A percentile compares a stretch with the other conserved stretches of the same genome.
Conservation (phyloP, 1,139 yeast species). For the Candida frijolesensis region DNA sequence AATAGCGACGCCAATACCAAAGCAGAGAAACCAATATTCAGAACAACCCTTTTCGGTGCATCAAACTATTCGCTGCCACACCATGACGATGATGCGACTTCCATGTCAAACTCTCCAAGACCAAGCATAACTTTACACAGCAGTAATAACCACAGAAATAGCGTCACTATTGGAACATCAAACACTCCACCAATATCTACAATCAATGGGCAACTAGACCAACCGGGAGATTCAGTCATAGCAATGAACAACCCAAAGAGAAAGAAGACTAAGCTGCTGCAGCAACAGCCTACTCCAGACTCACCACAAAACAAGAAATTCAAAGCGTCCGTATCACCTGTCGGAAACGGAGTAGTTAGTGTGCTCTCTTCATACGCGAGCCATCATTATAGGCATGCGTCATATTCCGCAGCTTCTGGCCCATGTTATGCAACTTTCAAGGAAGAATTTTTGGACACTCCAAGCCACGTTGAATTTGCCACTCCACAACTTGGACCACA, state of each 20-base stretch:
- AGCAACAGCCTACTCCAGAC: slow-evolving; percentile 12
- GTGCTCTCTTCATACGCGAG: slow-evolving; percentile 13
- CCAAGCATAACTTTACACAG: slow-evolving; percentile 17
- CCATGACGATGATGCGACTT: slow-evolving; percentile 5
- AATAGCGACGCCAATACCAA: neutral
- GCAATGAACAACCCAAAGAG: neutral
- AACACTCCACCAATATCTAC: slow-evolving; percentile 1
- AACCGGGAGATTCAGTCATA: neutral
- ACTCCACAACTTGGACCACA: slow-evolving; percentile 66
- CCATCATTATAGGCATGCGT: slow-evolving; percentile 56
- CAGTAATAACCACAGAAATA: slow-evolving; percentile 13
- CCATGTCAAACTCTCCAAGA: slow-evolving; percentile 14
- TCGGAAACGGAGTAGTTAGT: neutral
- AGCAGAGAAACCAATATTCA: slow-evolving; percentile 21
- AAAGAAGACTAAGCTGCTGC: slow-evolving; percentile 3
- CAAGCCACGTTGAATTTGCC: slow-evolving; percentile 74
- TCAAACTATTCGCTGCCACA: slow-evolving; percentile 12
- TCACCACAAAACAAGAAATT: slow-evolving; percentile 15
- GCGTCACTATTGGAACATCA: slow-evolving; percentile 13
- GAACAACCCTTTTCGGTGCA: slow-evolving; percentile 24
- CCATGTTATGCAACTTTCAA: slow-evolving; percentile 62
- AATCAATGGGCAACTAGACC: slow-evolving; percentile 8
- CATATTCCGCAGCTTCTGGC: slow-evolving; percentile 81
- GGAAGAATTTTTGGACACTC: slow-evolving; percentile 39
- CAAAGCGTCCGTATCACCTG: slow-evolving; percentile 8